Evolutionary conservation across 768 basidiomycete species (phyloP), one percentile per base, ranked within the genome.

Genomic region (Russula olivacea): DNA sequence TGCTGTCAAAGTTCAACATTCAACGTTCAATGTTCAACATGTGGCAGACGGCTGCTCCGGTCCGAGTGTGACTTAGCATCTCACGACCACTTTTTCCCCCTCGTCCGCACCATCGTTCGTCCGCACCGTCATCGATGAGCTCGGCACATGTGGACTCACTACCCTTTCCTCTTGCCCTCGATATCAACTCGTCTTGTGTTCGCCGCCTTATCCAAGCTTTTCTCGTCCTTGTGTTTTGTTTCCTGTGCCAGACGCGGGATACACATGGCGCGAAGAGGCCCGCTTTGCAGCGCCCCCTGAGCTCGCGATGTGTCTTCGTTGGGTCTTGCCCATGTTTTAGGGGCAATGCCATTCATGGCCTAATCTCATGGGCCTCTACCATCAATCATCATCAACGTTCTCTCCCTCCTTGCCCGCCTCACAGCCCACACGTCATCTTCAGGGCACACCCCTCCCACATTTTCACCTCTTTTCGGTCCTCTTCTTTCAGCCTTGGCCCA

Each of bases 371-470:
- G 87, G 2, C 77, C 81, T 1, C 73, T 87, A 21, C 86, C 81
- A 66, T 77, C 80, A 0, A 79, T 91, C 48, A 73, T 92, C 59
- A 74, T 83, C 66, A 83, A 88, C 2, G 76, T 96, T 3, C 81
- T 98, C 66, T 81, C 85, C 21, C 85, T 98, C 47, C 80, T 96
- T 51, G 83, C 87, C 4, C 84, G 88, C 36, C 82, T 98, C 66
- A 85, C 89, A 0, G 91, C 94, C 1, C 86, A 97, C 72, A 88
- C 89, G 34, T 81, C 87, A 21, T 80, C 82, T 10, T 93, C 92
- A 14, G 95, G 96, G 2, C 89, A 96, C 68, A 95, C 93, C 0
- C 94, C 94, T 0, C 89, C 91, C 21, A 86, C 92, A 1, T 83
- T 98, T 43, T 91, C 94, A 1, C 85, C 91, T n/a, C n/a, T n/a